Conservation (phyloP, 2,329 filamentous ascomycete genomes). For the Hypoxylon sp. region DNA sequence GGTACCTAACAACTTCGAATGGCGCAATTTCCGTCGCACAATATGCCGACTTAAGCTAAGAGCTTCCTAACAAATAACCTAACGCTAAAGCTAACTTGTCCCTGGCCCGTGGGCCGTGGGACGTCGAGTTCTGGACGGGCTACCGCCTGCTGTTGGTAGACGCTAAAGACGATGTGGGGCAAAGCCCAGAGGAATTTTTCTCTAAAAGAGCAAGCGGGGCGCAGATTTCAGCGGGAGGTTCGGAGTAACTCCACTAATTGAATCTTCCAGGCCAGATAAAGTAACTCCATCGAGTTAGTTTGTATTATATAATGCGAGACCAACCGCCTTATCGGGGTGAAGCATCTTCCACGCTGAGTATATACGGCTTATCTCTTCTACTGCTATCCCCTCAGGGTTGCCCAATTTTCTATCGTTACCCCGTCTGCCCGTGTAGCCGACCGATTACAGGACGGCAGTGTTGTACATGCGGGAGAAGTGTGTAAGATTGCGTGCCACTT, state of each 20-base stretch:
- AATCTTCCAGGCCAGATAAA: constrained; percentile 20
- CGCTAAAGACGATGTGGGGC: constrained; percentile 22
- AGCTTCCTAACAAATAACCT: constrained; percentile 9
- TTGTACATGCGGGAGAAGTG: constrained; percentile 20
- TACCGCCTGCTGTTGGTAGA: constrained; percentile 13
- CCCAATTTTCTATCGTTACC: constrained; percentile 19
- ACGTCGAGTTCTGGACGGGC: constrained; percentile 5
- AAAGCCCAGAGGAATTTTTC: constrained; percentile 38
- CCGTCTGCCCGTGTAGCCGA: constrained; percentile 20
- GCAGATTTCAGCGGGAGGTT: constrained; percentile 20
- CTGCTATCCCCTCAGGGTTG: constrained; percentile 1
- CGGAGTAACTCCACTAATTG: constrained; percentile 39
- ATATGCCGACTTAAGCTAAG: constrained; percentile 36
- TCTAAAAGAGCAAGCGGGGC: constrained; percentile 30
- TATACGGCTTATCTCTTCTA: constrained; percentile 12
- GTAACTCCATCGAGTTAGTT: constrained; percentile 40
- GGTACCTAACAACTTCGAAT: constrained; percentile 29
- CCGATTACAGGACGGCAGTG: constrained; percentile 15
- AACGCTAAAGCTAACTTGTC: constrained; percentile 23
- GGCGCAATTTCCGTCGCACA: constrained; percentile 39
- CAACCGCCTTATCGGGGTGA: constrained; percentile 22
- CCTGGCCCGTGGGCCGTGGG: constrained; percentile 30
- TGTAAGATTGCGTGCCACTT: constrained; percentile 31
- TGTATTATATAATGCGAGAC: constrained; percentile 23
- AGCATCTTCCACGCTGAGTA: constrained; percentile 10